These are phyloP conservation scores for Trichoderma afroharzianum DNA, from an alignment of 2,329 filamentous ascomycete species.

Conservation along the genomic window DNA sequence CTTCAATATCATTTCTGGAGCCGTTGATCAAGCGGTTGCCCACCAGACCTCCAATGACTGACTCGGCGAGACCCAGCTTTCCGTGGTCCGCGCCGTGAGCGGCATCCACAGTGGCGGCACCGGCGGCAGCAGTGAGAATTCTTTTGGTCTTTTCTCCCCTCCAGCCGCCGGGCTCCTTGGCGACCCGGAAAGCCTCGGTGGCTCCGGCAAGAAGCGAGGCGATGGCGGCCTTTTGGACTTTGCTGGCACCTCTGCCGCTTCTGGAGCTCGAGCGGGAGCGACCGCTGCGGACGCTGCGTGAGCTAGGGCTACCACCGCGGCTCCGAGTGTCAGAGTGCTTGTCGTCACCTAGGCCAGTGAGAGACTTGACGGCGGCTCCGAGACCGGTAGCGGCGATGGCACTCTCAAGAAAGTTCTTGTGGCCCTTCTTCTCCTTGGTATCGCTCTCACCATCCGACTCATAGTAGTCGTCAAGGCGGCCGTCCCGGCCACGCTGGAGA, in stretches of 20 bases:
- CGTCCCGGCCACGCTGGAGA: conserved; percentile 52
- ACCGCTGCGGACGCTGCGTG: conserved; percentile 52
- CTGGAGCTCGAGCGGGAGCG: conserved; percentile 48
- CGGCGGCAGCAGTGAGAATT: conserved; percentile 79
- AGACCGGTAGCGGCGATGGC: conserved; percentile 60
- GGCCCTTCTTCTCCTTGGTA: conserved; percentile 54
- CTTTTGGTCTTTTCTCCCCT: conserved; percentile 88
- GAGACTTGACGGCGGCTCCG: conserved; percentile 58
- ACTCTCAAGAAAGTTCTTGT: conserved; percentile 62
- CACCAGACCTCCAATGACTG: conserved; percentile 82
- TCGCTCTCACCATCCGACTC: conserved; percentile 50
- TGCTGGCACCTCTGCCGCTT: conserved; percentile 45
- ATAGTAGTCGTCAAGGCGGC: conserved; percentile 52
- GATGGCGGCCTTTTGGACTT: conserved; percentile 82
- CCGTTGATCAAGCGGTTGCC: conserved; percentile 85
- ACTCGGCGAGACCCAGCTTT: conserved; percentile 80
- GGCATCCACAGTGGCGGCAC: conserved; percentile 82
- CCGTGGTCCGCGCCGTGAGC: conserved; percentile 70
- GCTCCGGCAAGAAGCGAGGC: conserved; percentile 87
- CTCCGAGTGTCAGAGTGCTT: conserved; percentile 42
- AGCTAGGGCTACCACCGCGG: conserved; percentile 45
- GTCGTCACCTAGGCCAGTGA: conserved; percentile 49
- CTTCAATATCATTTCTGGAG: conserved; percentile 62
- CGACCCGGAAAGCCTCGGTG: conserved; percentile 84
- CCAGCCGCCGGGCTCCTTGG: conserved; percentile 87